These are phyloP conservation scores for Pythium sp. DNA, from an alignment of 352 stramenopile species.

Conservation along the genomic window DNA sequence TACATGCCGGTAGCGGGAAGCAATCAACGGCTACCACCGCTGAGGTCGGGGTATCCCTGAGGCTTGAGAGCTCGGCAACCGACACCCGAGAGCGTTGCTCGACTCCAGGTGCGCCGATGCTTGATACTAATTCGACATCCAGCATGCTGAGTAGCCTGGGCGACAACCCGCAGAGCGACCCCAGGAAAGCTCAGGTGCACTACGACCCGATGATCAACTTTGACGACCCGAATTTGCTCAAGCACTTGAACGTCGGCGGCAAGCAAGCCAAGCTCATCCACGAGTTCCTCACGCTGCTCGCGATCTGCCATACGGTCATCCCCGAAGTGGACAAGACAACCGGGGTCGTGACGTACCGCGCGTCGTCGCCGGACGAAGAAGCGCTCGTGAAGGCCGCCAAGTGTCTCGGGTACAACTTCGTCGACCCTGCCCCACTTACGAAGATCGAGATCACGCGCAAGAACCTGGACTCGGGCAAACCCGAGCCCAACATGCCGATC, in stretches of 20 bases:
- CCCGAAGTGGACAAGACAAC: slow-evolving; percentile 46
- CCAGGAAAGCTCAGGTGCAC: slow-evolving; percentile 52
- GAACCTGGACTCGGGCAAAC: slow-evolving; percentile 6
- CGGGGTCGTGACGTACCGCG: slow-evolving; percentile 66
- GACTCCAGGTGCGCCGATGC: not conserved
- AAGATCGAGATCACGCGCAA: slow-evolving; percentile 55
- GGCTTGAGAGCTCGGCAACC: not conserved
- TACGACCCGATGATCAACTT: slow-evolving; percentile 71
- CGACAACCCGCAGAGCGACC: slow-evolving; percentile 30
- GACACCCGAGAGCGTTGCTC: slow-evolving; percentile 1
- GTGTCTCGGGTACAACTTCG: slow-evolving; percentile 79
- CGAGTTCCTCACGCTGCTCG: slow-evolving; percentile 68
- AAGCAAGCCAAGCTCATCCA: slow-evolving; percentile 33
- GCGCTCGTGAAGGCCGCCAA: slow-evolving; percentile 88
- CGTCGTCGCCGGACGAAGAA: slow-evolving; percentile 91
- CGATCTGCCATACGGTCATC: slow-evolving; percentile 80
- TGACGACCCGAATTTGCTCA: slow-evolving; percentile 59
- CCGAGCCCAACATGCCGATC: slow-evolving; percentile 6
- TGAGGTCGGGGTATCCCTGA: slow-evolving; percentile 4
- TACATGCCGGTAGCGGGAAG: not conserved
- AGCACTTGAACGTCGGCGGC: slow-evolving; percentile 29
- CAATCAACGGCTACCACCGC: not conserved
- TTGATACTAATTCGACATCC: not conserved
- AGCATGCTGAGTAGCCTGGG: slow-evolving; percentile 1
- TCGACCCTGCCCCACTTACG: slow-evolving; percentile 52